Conservation (phyloP, 257 asterid genomes). For the Eucommia ulmoides region DNA sequence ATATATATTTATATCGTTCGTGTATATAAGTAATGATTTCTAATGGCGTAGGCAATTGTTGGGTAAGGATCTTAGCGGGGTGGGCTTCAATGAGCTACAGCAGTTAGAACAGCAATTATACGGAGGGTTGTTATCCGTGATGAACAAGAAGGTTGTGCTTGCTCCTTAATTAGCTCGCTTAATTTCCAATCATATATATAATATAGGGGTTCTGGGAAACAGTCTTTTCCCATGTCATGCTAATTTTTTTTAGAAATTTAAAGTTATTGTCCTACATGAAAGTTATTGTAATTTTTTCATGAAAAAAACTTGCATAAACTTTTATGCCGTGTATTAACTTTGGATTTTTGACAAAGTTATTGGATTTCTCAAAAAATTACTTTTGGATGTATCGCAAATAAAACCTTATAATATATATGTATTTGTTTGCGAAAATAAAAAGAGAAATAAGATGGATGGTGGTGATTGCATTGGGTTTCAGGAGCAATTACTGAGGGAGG, state of each 20-base stretch:
- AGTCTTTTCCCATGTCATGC: too few relatives aligned
- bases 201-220: too few relatives aligned
- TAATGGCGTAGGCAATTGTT: not conserved
- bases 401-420: too few relatives aligned
- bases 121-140: not conserved
- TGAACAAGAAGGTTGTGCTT: not conserved
- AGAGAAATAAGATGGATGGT: not conserved
- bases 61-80: constrained; percentile 1
- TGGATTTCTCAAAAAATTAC: not conserved
- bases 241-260: too few relatives aligned
- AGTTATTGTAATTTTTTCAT: too few relatives aligned
- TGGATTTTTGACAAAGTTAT: not conserved
- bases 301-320: too few relatives aligned
- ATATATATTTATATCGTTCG: not conserved
- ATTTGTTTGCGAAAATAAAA: not conserved
- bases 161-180: too few relatives aligned
- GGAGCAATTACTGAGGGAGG: constrained; percentile 41
- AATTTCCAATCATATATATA: too few relatives aligned
- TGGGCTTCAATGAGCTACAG: constrained; percentile 1
- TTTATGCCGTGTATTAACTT: too few relatives aligned
- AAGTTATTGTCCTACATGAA: too few relatives aligned
- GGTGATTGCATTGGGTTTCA: constrained; percentile 11
- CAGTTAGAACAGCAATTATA: not conserved
- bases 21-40: not conserved
- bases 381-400: not conserved